Evolutionary conservation across 345 rosid genomes (phyloP).

Genomic region (Excoecaria cochinchinensis): DNA sequence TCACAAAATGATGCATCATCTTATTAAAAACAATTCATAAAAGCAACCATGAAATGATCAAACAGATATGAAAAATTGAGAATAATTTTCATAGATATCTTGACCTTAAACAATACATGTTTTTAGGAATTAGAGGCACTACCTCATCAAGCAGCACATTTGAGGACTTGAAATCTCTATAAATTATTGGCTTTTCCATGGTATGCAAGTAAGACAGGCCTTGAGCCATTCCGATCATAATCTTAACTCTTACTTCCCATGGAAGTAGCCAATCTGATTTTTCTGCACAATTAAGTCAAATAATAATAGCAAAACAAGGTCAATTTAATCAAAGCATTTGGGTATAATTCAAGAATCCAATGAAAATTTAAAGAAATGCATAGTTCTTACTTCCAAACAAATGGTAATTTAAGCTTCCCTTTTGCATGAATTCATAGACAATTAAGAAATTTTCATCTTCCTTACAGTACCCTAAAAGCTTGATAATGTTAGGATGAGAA

Average conservation of each 20-base stretch:
- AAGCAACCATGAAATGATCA: too few relatives aligned
- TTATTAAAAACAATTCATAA: too few relatives aligned
- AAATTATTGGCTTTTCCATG: slow-evolving; percentile 11
- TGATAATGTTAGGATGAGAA: slow-evolving; percentile 23
- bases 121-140: background rate
- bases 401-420: slow-evolving; percentile 18
- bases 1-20: too few relatives aligned
- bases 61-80: too few relatives aligned
- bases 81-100: too few relatives aligned
- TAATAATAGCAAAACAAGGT: background rate
- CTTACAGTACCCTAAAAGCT: slow-evolving; percentile 17
- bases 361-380: background rate
- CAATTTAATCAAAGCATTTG: background rate
- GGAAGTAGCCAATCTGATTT: background rate
- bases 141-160: slow-evolving; percentile 7
- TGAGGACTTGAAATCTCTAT: slow-evolving; percentile 12
- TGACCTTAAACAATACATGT: too few relatives aligned
- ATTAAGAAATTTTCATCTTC: slow-evolving; percentile 8
- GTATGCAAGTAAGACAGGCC: slow-evolving; percentile 9
- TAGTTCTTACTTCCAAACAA: slow-evolving; percentile 19
- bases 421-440: slow-evolving; percentile 25
- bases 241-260: background rate
- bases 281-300: background rate
- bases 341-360: background rate
- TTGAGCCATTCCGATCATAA: slow-evolving; percentile 11